These are phyloP conservation scores for Hibiscus trionum DNA, from an alignment of 345 rosid species.

Conservation along the genomic window DNA sequence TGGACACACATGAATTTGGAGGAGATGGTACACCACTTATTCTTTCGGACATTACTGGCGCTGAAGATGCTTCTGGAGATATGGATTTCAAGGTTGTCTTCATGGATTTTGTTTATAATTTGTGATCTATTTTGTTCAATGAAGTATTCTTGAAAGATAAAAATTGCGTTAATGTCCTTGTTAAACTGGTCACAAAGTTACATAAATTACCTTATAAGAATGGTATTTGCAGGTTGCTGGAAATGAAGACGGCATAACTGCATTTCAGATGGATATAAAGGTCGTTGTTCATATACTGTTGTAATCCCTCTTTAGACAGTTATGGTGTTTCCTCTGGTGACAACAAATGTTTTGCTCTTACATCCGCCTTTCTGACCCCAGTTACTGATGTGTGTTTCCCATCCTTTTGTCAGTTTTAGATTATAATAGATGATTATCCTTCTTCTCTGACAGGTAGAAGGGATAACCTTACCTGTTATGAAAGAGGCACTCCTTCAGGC, in stretches of 20 bases:
- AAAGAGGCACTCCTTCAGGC: constrained; percentile 82
- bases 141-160: constrained; percentile 1
- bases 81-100: constrained; percentile 88
- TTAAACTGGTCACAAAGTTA: neutral
- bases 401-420: constrained; percentile 1
- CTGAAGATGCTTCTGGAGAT: constrained; percentile 99
- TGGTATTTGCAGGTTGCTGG: constrained; percentile 78
- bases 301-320: neutral
- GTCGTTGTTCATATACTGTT: constrained; percentile 25
- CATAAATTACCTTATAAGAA: constrained; percentile 12
- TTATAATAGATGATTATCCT: neutral
- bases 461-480: constrained; percentile 80
- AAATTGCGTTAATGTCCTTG: constrained; percentile 1
- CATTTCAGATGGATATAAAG: constrained; percentile 99
- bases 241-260: constrained; percentile 84
- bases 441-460: constrained; percentile 60
- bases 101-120: neutral
- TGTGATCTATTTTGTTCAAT: neutral
- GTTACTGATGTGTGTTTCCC: neutral
- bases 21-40: constrained; percentile 97
- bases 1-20: constrained; percentile 86
- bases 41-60: constrained; percentile 94
- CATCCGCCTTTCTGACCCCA: neutral
- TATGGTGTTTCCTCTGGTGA: neutral
- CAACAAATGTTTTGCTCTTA: neutral